These are phyloP conservation scores for Fusarium dlaminii DNA, from an alignment of 2,329 filamentous ascomycete genomes.

Conservation along the genomic window DNA sequence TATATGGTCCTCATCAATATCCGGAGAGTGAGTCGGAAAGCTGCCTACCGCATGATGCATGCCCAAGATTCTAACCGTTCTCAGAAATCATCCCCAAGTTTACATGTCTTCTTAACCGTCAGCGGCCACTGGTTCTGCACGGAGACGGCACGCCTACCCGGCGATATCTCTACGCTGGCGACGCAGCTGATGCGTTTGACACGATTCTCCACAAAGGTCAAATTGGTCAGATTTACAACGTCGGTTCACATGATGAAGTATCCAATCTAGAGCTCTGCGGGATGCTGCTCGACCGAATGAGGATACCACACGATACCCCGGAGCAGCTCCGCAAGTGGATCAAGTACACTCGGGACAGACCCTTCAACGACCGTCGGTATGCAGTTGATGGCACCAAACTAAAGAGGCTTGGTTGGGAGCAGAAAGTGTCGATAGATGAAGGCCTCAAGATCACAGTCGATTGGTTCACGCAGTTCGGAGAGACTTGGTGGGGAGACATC, in stretches of 20 bases:
- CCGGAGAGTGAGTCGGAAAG: constrained; percentile 73
- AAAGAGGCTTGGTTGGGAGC: constrained; percentile 73
- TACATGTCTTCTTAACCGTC: constrained; percentile 73
- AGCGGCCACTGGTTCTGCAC: constrained; percentile 75
- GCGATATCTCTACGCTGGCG: constrained; percentile 80
- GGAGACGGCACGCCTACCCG: constrained; percentile 79
- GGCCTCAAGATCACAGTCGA: constrained; percentile 72
- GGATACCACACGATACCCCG: constrained; percentile 59
- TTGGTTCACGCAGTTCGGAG: constrained; percentile 74
- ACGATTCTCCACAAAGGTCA: constrained; percentile 82
- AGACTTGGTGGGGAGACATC: constrained; percentile 78
- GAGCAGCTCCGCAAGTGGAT: constrained; percentile 71
- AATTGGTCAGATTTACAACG: constrained; percentile 82
- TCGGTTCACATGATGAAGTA: constrained; percentile 80
- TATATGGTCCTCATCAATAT: constrained; percentile 86
- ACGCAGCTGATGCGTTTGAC: constrained; percentile 84
- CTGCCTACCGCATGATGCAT: background rate
- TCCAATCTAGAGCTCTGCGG: constrained; percentile 76
- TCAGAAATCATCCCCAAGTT: constrained; percentile 87
- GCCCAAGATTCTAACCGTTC: background rate
- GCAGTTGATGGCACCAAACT: constrained; percentile 77
- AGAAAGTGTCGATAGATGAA: constrained; percentile 70
- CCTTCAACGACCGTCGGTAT: constrained; percentile 80
- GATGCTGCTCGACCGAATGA: constrained; percentile 71
- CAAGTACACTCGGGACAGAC: constrained; percentile 79